Base-by-base conservation (phyloP, 176 grass and related monocot species). In the Lolium rigidum region DNA sequence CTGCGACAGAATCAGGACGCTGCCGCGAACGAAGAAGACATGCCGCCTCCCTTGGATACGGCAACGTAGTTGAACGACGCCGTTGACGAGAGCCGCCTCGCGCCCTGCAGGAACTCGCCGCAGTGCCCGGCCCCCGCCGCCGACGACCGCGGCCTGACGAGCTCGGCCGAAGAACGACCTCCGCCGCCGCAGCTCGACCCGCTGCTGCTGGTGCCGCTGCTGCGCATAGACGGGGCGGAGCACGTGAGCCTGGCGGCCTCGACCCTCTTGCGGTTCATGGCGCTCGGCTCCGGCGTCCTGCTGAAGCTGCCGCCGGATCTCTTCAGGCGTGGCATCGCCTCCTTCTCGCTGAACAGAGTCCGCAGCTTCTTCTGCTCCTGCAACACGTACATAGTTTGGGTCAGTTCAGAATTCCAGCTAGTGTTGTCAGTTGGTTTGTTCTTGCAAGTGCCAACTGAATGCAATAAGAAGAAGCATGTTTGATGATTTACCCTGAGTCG, bases 311-410 rank as follows among this genome's bases (percentile, higher is more conserved):
- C 85, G 82, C 73, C 70, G 8, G 89, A 51, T 7, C 88, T 84
- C 49, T 80, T 86, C 46, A 91, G 87, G 65, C 80, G 90, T 3
- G 89, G 86, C 85, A 91, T 94, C n/a, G 81, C n/a, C 68, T 94
- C 92, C 84, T 91, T 91, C 57, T 89, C 92, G 41, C 71, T 79
- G 51, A 91, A 73, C 70, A 91, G 77, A 21, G 77, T 90, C 1
- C 83, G 92, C 18, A 91, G 84, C 87, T 94, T 94, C 77, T 87
- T 94, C 76, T 94, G 92, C 59, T 94, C 89, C 92, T 94, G 87
- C 78, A 48, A 70, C 51, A 81, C 20, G 9, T 3, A 15, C 35
- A 37, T 17, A 16, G 13, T 15, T 46, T 48, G n/a, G 67, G 9
- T 35, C 10, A 58, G 10, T 50, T 86, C 70, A 48, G 28, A 66